Conservation (phyloP, 2,329 filamentous ascomycete genomes). For the Pseudocercospora eumusae region DNA sequence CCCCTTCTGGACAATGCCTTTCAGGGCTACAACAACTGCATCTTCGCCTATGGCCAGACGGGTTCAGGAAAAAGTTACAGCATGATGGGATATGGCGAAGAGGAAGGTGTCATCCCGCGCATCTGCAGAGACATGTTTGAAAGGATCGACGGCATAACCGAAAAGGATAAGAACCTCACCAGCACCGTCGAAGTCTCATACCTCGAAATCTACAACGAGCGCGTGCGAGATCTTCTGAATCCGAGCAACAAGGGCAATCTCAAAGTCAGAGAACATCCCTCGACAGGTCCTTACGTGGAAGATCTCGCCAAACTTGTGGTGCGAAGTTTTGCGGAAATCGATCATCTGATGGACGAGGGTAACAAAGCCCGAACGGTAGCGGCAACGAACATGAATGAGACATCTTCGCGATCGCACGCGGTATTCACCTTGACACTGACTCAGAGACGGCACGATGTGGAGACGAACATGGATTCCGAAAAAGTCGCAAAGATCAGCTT, state of each 20-base stretch:
- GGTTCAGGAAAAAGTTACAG: conserved; percentile 98
- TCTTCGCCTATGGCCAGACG: conserved; percentile 98
- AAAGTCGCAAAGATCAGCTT: conserved; percentile 98
- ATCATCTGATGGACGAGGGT: conserved; percentile 97
- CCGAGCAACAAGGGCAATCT: conserved; percentile 94
- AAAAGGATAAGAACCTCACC: conserved; percentile 67
- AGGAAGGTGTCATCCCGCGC: conserved; percentile 90
- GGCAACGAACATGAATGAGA: conserved; percentile 99
- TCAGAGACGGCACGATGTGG: conserved; percentile 85
- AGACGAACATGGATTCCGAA: conserved; percentile 96
- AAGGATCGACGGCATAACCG: conserved; percentile 69
- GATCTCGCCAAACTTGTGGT: conserved; percentile 95
- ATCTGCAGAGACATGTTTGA: conserved; percentile 99
- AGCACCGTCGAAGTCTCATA: conserved; percentile 98
- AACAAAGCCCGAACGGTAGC: conserved; percentile 98
- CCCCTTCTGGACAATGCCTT: conserved; percentile 97
- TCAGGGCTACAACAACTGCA: conserved; percentile 98
- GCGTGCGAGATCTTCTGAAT: conserved; percentile 92
- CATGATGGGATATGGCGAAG: conserved; percentile 99
- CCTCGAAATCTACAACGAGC: conserved; percentile 98
- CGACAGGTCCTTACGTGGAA: conserved; percentile 96
- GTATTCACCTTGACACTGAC: conserved; percentile 96
- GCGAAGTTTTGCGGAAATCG: conserved; percentile 89
- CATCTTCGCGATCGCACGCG: conserved; percentile 94
- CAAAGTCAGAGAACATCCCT: conserved; percentile 95